Percentiles rank a stretch among this genome's conserved stretches.
Evolutionary conservation across 78 protist species (phyloP).

Genomic region (Andalucia godoyi): DNA sequence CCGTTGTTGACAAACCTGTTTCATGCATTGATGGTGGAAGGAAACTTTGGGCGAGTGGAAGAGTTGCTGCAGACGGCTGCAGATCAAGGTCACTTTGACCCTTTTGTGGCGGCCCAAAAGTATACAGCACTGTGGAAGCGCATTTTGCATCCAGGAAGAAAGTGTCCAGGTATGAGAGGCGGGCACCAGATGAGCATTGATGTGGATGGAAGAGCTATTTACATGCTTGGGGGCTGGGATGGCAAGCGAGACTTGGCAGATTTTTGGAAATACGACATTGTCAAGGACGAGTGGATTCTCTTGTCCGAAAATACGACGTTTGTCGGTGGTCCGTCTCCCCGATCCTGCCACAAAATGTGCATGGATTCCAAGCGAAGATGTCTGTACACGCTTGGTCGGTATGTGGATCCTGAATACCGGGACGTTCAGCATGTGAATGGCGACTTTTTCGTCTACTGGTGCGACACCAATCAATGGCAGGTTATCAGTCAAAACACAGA

Average conservation of each 20-base stretch:
- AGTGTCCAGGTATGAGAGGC: not conserved
- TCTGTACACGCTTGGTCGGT: conserved; percentile 9
- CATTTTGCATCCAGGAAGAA: not conserved
- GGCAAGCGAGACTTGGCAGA: conserved; percentile 1
- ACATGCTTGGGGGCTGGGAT: conserved; percentile 6
- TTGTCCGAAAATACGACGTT: not conserved
- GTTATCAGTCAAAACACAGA: not conserved
- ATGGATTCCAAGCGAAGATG: conserved; percentile 3
- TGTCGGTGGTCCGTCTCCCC: conserved; percentile 9
- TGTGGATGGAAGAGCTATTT: not conserved
- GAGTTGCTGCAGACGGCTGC: not conserved
- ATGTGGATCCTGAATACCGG: conserved; percentile 1
- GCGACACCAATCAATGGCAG: not conserved
- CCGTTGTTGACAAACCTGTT: not conserved
- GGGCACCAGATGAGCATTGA: not conserved
- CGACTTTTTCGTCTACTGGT: not conserved
- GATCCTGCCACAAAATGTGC: conserved; percentile 12
- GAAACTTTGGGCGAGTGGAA: not conserved
- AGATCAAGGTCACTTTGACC: not conserved
- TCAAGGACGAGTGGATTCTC: not conserved
- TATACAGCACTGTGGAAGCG: not conserved
- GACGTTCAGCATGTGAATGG: not conserved
- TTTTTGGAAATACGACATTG: not conserved
- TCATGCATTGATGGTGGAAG: not conserved
- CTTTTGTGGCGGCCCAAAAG: not conserved